Evolutionary conservation across 208 protist genomes (phyloP).

Genomic region (Crithidia brevicula): DNA sequence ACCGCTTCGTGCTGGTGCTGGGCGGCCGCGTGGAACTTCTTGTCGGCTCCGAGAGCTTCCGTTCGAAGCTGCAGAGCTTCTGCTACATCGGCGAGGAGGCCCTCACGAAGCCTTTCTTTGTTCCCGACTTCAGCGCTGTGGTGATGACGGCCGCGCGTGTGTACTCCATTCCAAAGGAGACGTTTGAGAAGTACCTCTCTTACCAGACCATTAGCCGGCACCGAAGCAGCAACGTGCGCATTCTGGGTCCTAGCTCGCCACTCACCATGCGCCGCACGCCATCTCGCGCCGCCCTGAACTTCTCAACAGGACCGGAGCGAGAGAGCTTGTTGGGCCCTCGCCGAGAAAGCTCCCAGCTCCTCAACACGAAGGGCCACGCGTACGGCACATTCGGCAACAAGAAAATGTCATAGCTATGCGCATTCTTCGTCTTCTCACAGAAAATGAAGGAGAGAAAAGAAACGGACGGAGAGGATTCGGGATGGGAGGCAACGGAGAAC

Average conservation of each 20-base stretch:
- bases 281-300: constrained; percentile 1
- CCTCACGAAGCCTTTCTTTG: constrained; percentile 61
- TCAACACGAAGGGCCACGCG: not conserved
- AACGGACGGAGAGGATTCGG: no score
- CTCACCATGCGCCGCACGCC: constrained; percentile 15
- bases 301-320: not conserved
- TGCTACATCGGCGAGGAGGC: constrained; percentile 77
- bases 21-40: constrained; percentile 75
- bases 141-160: constrained; percentile 69
- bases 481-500: no score
- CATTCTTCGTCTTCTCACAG: constrained; percentile 10
- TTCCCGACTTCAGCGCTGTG: constrained; percentile 80
- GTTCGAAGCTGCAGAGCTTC: constrained; percentile 61
- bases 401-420: not conserved
- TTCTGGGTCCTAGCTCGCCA: constrained; percentile 12
- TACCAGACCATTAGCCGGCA: constrained; percentile 34
- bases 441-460: no score
- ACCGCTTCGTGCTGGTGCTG: constrained; percentile 74
- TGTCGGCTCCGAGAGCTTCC: constrained; percentile 63
- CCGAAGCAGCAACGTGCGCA: constrained; percentile 26
- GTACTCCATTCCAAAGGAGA: constrained; percentile 55
- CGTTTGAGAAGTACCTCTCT: constrained; percentile 68
- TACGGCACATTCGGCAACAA: constrained; percentile 35
- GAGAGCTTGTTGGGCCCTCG: constrained; percentile 3
- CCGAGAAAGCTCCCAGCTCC: not conserved